Base-by-base conservation (phyloP, 2,329 filamentous ascomycete genomes). In the Hirsutella rhossiliensis region DNA sequence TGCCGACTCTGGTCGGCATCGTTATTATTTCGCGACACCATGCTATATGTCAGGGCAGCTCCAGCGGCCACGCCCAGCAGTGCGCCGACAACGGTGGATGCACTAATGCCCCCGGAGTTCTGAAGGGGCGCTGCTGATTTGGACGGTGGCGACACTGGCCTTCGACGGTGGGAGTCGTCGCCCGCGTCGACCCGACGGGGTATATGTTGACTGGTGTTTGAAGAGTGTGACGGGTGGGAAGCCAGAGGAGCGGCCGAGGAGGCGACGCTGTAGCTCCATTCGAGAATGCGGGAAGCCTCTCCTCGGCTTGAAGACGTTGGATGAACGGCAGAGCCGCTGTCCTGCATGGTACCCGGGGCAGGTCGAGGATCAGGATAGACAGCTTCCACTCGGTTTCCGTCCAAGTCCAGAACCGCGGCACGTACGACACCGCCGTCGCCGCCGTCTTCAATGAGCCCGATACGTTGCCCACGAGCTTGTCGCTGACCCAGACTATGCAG, bases 331-430 rank as follows among this genome's bases (percentile, higher is more conserved):
- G 34, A 17, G 18, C 15, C 15, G 18, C 8, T 15, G 15, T 36
- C 15, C 13, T 15, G 18, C 34, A 36, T 36, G n/a, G n/a, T 18
- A 36, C 18, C 15, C n/a, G 12, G 31, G n/a, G n/a, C n/a, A 19
- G 48, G 47, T n/a, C 45, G 45, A 46, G 50, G 51, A 30, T 61
- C 60, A 36, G 54, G 51, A 34, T 79, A 84, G 41, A 89, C 77
- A 28, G 86, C 83, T 57, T 92, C 85, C 58, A 94, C 80, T 53
- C 76, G 84, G 65, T 94, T 94, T 42, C 85, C 85, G 65, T 94
- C 87, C 44, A 86, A 73, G 62, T 94, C 87, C 47, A 79, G 73
- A 36, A 87, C 80, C 71, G 66, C 77, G 68, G 62, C 75, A 65
- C 55, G 61, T 40, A 45, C 41, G 40, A 45, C 45, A 40, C 47